phyloP scores from a whole-genome alignment of 129 eudicot genomes.

The Gnaphalium uliginosum region DNA sequence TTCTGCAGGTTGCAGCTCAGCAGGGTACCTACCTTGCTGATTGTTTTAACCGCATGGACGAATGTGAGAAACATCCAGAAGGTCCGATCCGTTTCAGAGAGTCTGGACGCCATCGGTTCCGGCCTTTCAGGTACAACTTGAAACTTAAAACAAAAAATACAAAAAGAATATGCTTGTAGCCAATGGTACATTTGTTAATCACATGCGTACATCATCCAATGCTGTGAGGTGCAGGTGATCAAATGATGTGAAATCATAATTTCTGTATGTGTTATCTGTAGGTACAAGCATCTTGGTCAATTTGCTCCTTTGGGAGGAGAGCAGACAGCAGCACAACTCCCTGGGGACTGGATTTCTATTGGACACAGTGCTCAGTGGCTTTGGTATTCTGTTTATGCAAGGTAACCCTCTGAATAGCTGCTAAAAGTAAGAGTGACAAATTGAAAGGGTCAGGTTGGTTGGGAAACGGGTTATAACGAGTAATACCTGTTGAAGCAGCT shows the following conservation, averaged over 20 bases:
- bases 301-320: slow-evolving; percentile 87
- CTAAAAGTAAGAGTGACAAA: not conserved
- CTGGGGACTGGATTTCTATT: slow-evolving; percentile 78
- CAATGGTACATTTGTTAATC: not conserved
- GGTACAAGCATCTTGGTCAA: slow-evolving; percentile 76
- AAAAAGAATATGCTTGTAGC: not conserved
- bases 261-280: not conserved
- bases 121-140: slow-evolving; percentile 69
- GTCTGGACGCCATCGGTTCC: slow-evolving; percentile 79
- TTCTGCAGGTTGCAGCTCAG: slow-evolving; percentile 86
- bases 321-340: slow-evolving; percentile 76
- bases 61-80: slow-evolving; percentile 76
- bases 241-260: not conserved
- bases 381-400: slow-evolving; percentile 22
- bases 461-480: not conserved
- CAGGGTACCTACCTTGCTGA: slow-evolving; percentile 87
- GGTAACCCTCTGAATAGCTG: not conserved
- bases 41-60: slow-evolving; percentile 90
- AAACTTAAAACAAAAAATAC: not conserved
- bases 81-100: slow-evolving; percentile 85
- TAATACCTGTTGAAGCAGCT: not conserved
- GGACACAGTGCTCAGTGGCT: slow-evolving; percentile 74
- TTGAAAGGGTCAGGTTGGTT: not conserved
- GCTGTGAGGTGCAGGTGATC: not conserved
- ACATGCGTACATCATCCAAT: not conserved